A percentile compares a stretch with the other conserved stretches of the same genome.
phyloP scores from a whole-genome alignment of 352 stramenopile genomes.

The Phytopythium aichiense region DNA sequence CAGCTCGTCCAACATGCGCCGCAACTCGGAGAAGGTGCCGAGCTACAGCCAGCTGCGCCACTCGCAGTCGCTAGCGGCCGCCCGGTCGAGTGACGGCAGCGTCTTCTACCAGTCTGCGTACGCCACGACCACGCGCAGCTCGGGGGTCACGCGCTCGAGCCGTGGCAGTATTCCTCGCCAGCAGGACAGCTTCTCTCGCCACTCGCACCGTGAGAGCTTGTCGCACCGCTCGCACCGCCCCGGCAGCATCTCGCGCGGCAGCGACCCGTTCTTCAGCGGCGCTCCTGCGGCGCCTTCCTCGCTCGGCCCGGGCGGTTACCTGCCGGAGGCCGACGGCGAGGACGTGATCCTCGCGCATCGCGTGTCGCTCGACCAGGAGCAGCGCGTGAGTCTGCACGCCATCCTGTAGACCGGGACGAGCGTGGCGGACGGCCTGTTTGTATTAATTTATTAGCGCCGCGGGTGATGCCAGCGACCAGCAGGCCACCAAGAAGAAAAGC shows the following conservation, averaged over 20 bases:
- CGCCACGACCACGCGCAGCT: constrained; percentile 8
- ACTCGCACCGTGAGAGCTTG: not conserved
- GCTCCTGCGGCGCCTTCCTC: not conserved
- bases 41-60: constrained; percentile 21
- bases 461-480: not conserved
- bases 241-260: constrained; percentile 6
- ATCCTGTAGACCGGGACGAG: constrained; percentile 34
- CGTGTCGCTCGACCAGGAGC: constrained; percentile 53
- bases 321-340: constrained; percentile 28
- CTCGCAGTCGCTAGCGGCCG: constrained; percentile 11
- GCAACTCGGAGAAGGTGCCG: constrained; percentile 27
- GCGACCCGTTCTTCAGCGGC: constrained; percentile 10
- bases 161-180: not conserved
- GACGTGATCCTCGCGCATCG: constrained; percentile 56
- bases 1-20: constrained; percentile 15
- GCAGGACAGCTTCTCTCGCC: constrained; percentile 4
- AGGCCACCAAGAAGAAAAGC: not conserved
- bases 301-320: constrained; percentile 16
- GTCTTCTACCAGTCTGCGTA: constrained; percentile 38
- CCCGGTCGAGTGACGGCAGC: constrained; percentile 42
- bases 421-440: not conserved
- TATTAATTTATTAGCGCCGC: constrained; percentile 10
- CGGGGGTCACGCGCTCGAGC: constrained; percentile 3
- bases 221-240: not conserved
- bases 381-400: constrained; percentile 59